Base-by-base conservation (phyloP, 2,329 filamentous ascomycete species). In the Fonsecaea monophora region DNA sequence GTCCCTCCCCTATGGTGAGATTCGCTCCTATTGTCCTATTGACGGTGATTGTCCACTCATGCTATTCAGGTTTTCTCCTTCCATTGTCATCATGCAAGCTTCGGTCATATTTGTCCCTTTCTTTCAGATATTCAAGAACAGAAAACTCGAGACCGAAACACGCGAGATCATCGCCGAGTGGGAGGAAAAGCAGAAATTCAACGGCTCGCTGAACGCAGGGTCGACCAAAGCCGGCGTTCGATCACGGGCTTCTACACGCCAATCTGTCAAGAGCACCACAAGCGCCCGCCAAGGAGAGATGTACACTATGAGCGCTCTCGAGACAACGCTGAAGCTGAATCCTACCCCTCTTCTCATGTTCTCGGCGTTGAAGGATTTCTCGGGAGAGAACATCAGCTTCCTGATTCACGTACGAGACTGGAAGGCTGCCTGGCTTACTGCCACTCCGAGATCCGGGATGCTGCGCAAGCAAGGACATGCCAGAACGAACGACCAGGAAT, bases 351-450 rank as follows among this genome's bases (percentile, higher is more conserved):
- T 91, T 0, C 86, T 89, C 64, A 78, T 86, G 60, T 91, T 89
- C 74, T 88, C 89, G 0, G 88, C 88, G 0, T 80, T 86, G 0
- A 82, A 84, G 40, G 89, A 91, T 71, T 90, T 91, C 73, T 90
- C 88, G 0, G 89, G 88, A 13, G 89, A 91, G 75, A 91, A 91
- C 73, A 88, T 91, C 70, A 84, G 88, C 55, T 91, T 91, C 75
- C 77, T 91, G 4, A 85, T 83, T 8, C 79, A 82, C 48, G 83
- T 90, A 8, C 79, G 82, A 2, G 81, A 83, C 65, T 90, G 86
- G 85, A 87, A 85, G 74, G 72, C 74, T 56, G 64, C 72, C 55
- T 81, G 78, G 76, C 59, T 66, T 32, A 38, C 57, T 13, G 58
- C 53, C 62, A 60, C 54, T 42, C 56, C 56, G 6, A 62, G 48